Conservation (phyloP, 306 rosid species). For the Casuarina cunninghamiana region DNA sequence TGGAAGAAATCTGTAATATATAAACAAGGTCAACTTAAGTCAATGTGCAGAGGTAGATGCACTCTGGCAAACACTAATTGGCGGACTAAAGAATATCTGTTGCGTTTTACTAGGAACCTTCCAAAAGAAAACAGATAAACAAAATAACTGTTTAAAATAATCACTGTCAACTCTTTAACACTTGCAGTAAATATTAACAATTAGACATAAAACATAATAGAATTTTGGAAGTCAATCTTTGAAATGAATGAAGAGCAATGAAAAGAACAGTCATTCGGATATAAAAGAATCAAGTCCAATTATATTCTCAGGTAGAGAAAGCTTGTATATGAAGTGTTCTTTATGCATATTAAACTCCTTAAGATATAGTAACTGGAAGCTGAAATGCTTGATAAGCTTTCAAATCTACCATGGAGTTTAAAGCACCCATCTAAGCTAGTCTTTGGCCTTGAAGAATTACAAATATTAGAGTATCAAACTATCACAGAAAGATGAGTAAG, state of each 20-base stretch:
- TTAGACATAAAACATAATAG: background rate
- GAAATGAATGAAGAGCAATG: background rate
- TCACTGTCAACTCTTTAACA: background rate
- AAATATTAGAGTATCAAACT: background rate
- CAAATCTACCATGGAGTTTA: background rate
- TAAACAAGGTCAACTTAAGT: background rate
- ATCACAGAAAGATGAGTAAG: background rate
- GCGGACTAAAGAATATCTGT: background rate
- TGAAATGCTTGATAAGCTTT: background rate
- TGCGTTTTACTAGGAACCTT: background rate
- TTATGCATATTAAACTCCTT: background rate
- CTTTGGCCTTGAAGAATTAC: background rate
- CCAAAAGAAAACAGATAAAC: background rate
- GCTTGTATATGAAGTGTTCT: background rate
- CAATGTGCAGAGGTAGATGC: background rate
- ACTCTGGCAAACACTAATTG: background rate
- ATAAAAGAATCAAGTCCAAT: background rate
- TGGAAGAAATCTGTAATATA: slow-evolving; percentile 55
- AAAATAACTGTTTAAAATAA: background rate
- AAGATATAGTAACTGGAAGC: background rate
- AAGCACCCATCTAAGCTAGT: background rate
- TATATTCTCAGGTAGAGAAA: background rate
- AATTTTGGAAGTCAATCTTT: background rate
- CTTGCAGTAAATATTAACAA: background rate
- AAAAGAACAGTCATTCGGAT: background rate